These are phyloP conservation scores for Colletotrichum godetiae DNA, from an alignment of 2,329 filamentous ascomycete genomes.

Conservation along the genomic window DNA sequence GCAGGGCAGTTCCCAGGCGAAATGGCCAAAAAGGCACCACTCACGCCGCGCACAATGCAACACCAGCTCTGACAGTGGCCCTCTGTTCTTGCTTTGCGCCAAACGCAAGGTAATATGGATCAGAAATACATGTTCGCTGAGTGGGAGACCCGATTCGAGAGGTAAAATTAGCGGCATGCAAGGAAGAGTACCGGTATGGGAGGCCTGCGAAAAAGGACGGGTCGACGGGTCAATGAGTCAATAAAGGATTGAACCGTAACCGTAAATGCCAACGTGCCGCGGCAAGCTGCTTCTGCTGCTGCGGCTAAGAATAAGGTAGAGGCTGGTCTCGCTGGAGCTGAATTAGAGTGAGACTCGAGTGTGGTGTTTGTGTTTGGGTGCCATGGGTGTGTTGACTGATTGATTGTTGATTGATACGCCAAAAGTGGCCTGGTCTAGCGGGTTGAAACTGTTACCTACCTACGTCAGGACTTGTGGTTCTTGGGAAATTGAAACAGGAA, in stretches of 20 bases:
- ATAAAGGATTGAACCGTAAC: neutral
- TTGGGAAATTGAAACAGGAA: constrained; percentile 30
- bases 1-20: neutral
- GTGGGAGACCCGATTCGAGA: neutral
- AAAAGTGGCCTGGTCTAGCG: neutral
- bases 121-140: neutral
- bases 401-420: constrained; percentile 7
- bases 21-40: neutral
- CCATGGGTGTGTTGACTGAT: neutral
- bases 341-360: neutral
- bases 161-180: neutral
- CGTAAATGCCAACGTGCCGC: neutral
- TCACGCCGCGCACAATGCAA: neutral
- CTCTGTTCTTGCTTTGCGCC: neutral
- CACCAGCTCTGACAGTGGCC: neutral
- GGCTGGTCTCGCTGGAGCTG: neutral
- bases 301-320: neutral
- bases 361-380: neutral
- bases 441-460: constrained; percentile 28
- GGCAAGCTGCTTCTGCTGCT: neutral
- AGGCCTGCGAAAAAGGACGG: neutral
- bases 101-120: neutral
- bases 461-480: constrained; percentile 33
- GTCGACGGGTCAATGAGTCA: neutral
- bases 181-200: neutral